phyloP scores from a whole-genome alignment of 2,329 filamentous ascomycete species.

The Leptographium flavum region DNA sequence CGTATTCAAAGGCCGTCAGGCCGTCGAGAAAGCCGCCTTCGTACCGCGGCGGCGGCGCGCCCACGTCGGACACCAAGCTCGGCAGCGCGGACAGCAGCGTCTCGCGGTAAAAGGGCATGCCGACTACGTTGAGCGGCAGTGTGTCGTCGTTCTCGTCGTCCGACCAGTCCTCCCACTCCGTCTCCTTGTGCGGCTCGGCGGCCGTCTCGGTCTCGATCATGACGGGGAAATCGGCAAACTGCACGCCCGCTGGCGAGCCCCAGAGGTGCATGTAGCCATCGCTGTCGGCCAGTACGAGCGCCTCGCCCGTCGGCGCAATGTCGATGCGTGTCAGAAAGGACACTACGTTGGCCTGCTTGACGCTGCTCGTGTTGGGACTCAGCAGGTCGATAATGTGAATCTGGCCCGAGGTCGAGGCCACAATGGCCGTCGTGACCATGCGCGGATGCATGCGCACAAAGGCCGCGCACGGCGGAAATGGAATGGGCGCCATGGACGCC shows the following conservation, averaged over 20 bases:
- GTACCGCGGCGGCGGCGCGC: conserved; percentile 63
- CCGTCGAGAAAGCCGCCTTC: conserved; percentile 56
- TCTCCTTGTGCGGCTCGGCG: conserved; percentile 23
- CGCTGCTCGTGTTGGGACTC: conserved; percentile 78
- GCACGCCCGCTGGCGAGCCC: conserved; percentile 74
- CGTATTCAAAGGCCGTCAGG: conserved; percentile 60
- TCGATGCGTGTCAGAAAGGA: conserved; percentile 68
- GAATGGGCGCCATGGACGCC: conserved; percentile 75
- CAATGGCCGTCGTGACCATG: conserved; percentile 87
- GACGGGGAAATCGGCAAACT: conserved; percentile 70
- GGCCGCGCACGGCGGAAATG: conserved; percentile 82
- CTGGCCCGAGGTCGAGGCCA: conserved; percentile 81
- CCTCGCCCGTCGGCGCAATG: conserved; percentile 77
- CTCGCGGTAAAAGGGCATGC: conserved; percentile 89
- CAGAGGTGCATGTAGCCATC: conserved; percentile 73
- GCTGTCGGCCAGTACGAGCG: conserved; percentile 64
- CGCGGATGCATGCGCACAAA: conserved; percentile 94
- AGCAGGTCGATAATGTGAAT: conserved; percentile 93
- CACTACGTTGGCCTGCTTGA: conserved; percentile 68
- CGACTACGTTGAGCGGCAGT: conserved; percentile 62
- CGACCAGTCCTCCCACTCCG: conserved; percentile 12
- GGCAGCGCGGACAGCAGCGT: conserved; percentile 81
- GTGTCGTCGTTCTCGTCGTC: conserved; percentile 12
- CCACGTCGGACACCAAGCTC: conserved; percentile 67
- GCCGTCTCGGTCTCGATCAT: conserved; percentile 66